Evolutionary conservation across 2,329 filamentous ascomycete species (phyloP).

Genomic region (Clarireedia paspali): DNA sequence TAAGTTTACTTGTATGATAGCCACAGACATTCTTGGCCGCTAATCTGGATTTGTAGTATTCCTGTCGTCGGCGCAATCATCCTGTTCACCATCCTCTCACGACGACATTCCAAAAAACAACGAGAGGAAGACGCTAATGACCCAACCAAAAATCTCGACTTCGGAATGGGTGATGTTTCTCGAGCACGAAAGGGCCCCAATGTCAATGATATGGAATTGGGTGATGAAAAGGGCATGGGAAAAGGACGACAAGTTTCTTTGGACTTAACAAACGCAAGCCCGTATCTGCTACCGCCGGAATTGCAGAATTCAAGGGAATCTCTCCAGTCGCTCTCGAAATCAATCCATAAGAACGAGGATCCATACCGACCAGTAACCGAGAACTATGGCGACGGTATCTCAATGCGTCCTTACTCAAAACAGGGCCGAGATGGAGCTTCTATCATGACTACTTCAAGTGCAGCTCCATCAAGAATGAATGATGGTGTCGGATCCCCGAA

Average conservation of each 20-base stretch:
- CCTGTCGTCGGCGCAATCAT: constrained; percentile 61
- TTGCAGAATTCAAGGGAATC: constrained; percentile 77
- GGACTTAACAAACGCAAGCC: constrained; percentile 66
- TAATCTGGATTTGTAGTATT: constrained; percentile 47
- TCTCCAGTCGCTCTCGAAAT: constrained; percentile 74
- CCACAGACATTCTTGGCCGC: not conserved
- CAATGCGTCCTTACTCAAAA: constrained; percentile 44
- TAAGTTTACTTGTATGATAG: constrained; percentile 39
- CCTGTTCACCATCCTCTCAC: constrained; percentile 70
- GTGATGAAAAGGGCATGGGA: constrained; percentile 29
- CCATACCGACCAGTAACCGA: constrained; percentile 64
- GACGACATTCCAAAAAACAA: constrained; percentile 65
- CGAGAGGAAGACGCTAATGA: constrained; percentile 74
- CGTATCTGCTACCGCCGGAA: constrained; percentile 86
- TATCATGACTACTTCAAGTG: constrained; percentile 36
- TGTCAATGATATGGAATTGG: constrained; percentile 12
- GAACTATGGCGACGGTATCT: constrained; percentile 50
- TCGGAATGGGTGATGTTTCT: constrained; percentile 60
- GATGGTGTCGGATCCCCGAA: constrained; percentile 19
- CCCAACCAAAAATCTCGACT: constrained; percentile 86
- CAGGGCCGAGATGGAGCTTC: constrained; percentile 34
- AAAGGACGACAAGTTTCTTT: constrained; percentile 50
- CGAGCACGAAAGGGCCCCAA: constrained; percentile 9
- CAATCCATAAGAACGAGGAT: constrained; percentile 68
- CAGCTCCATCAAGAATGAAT: constrained; percentile 22